Percentiles rank a stretch among this genome's conserved stretches.
These are phyloP conservation scores for Penicillium maclennaniae DNA, from an alignment of 495 filamentous ascomycete genomes.

Conservation along the genomic window DNA sequence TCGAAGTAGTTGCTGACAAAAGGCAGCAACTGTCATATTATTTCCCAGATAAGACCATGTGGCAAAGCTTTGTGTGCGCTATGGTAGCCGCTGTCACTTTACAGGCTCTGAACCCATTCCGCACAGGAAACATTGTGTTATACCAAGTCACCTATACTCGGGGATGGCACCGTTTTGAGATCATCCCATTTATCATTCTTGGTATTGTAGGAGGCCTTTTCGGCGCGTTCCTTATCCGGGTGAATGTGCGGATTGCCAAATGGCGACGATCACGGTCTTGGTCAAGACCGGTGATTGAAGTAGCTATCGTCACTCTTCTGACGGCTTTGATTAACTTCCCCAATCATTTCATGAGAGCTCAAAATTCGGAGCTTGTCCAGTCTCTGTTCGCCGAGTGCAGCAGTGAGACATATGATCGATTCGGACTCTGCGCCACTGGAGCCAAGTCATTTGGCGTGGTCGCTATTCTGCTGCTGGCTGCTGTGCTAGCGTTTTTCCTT, in stretches of 20 bases:
- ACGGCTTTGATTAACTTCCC: conserved; percentile 92
- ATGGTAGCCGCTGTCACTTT: conserved; percentile 95
- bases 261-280: conserved; percentile 65
- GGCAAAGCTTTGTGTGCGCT: conserved; percentile 98
- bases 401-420: conserved; percentile 70
- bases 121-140: conserved; percentile 91
- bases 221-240: conserved; percentile 88
- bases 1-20: conserved; percentile 8
- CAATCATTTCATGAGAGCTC: conserved; percentile 89
- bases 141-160: conserved; percentile 94
- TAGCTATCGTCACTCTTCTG: conserved; percentile 65
- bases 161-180: conserved; percentile 93
- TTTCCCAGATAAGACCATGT: conserved; percentile 99
- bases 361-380: conserved; percentile 88
- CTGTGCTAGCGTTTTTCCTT: conserved; percentile 78
- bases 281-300: conserved; percentile 68
- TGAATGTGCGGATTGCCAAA: conserved; percentile 82
- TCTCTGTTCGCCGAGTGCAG: conserved; percentile 89
- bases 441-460: conserved; percentile 68
- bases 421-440: conserved; percentile 82
- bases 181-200: conserved; percentile 81
- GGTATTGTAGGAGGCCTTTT: conserved; percentile 90
- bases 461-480: conserved; percentile 72
- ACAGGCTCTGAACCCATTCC: conserved; percentile 90
- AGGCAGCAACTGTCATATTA: conserved; percentile 86